Evolutionary conservation across 192 early-diverging fungal species (phyloP).

Genomic region (Podila epicladia): DNA sequence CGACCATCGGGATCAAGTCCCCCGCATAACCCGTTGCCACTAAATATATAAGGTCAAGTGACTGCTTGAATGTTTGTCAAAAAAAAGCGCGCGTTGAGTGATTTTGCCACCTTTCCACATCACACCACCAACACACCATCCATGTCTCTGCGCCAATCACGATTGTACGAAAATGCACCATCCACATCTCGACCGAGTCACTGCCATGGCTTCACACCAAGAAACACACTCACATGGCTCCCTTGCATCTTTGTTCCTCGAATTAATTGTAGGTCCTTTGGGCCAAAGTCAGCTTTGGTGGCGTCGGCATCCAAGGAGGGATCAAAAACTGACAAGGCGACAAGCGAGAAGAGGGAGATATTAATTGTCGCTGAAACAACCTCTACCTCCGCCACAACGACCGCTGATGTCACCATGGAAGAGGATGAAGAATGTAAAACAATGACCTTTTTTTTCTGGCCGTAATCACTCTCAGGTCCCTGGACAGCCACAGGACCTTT

Average conservation of each 20-base stretch:
- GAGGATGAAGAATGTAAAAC: slow-evolving; percentile 19
- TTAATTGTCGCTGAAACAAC: background rate
- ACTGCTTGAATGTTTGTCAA: too few relatives aligned
- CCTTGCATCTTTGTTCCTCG: background rate
- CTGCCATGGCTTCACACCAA: background rate
- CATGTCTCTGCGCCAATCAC: slow-evolving; percentile 43
- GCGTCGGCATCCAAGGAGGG: slow-evolving; percentile 17
- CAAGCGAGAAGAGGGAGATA: background rate
- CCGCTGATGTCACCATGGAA: slow-evolving; percentile 15
- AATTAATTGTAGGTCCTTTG: slow-evolving; percentile 34
- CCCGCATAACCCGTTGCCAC: too few relatives aligned
- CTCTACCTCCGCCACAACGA: background rate
- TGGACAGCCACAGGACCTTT: background rate
- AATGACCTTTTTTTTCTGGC: background rate
- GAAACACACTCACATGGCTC: background rate
- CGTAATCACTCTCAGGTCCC: too few relatives aligned
- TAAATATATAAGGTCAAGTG: too few relatives aligned
- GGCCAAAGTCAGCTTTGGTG: slow-evolving; percentile 39
- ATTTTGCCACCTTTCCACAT: slow-evolving; percentile 3
- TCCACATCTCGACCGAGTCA: background rate
- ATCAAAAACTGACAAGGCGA: background rate
- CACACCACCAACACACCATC: background rate
- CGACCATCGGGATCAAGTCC: too few relatives aligned
- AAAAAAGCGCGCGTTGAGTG: too few relatives aligned
- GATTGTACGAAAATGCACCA: slow-evolving; percentile 13